Percentiles rank a stretch among this genome's conserved stretches.
These are phyloP conservation scores for Leccinum broughii DNA, from an alignment of 768 basidiomycete genomes.

Conservation along the genomic window DNA sequence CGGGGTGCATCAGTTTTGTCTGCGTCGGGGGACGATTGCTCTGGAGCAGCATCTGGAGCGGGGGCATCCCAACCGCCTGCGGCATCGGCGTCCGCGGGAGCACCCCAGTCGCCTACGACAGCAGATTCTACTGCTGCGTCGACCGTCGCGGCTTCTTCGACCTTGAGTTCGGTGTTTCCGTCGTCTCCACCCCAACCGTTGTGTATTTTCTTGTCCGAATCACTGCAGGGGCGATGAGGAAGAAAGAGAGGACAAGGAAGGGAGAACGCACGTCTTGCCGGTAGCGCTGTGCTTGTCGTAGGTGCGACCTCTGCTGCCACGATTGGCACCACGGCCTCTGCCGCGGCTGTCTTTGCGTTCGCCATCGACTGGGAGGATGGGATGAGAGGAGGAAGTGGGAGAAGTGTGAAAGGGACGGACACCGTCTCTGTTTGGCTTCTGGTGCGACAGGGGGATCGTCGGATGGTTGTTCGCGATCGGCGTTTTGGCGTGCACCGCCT, in stretches of 20 bases:
- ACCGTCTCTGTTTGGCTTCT: conserved; percentile 35
- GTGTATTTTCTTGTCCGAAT: conserved; percentile 93
- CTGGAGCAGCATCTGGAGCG: conserved; percentile 27
- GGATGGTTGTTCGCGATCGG: conserved; percentile 39
- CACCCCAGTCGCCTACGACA: conserved; percentile 39
- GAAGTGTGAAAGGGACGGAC: conserved; percentile 24
- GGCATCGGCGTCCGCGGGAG: conserved; percentile 27
- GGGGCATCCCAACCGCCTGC: conserved; percentile 41
- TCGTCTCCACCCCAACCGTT: conserved; percentile 96
- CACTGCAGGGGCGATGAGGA: conserved; percentile 46
- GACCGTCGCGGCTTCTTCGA: conserved; percentile 69
- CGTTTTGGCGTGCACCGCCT: conserved; percentile 51
- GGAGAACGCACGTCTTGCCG: conserved; percentile 67
- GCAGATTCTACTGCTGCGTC: conserved; percentile 63
- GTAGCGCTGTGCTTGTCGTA: conserved; percentile 88
- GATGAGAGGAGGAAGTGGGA: conserved; percentile 3
- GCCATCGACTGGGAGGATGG: conserved; percentile 37
- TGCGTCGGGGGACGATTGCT: conserved; percentile 35
- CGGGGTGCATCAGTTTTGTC: conserved; percentile 40
- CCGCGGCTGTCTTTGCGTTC: conserved; percentile 46
- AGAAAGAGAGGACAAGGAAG: neutral
- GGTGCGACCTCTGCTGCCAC: conserved; percentile 54
- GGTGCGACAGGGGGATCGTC: conserved; percentile 38
- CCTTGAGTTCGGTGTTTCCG: conserved; percentile 78
- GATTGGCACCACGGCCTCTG: conserved; percentile 42